phyloP scores from a whole-genome alignment of 139 green algal genomes.

The Volvox africanus region DNA sequence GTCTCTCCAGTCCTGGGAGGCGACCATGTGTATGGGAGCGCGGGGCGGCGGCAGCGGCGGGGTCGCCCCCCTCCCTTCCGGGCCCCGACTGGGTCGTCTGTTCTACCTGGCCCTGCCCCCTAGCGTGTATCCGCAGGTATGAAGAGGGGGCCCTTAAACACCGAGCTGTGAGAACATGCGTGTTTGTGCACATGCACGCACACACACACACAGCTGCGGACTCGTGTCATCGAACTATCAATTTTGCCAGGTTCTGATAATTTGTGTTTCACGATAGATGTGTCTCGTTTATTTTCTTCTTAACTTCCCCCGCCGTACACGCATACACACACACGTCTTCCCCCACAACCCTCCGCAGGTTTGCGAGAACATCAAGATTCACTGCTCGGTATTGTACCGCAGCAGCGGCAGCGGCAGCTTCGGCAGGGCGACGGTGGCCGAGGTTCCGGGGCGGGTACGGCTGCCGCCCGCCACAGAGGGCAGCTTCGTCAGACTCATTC shows the following conservation, averaged over 20 bases:
- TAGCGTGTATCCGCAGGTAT: constrained; percentile 92
- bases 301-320: not conserved
- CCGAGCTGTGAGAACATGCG: too few relatives aligned
- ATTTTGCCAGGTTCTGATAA: too few relatives aligned
- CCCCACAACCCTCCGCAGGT: constrained; percentile 15
- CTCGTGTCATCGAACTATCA: too few relatives aligned
- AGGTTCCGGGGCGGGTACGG: not conserved
- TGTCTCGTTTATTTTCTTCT: too few relatives aligned
- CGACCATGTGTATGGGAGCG: constrained; percentile 6
- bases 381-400: constrained; percentile 23
- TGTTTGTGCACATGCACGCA: not conserved
- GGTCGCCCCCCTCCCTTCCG: not conserved
- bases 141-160: not conserved
- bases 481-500: constrained; percentile 78
- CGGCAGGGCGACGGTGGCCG: not conserved
- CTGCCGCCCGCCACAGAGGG: not conserved
- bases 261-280: too few relatives aligned
- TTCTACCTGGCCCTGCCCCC: constrained; percentile 98
- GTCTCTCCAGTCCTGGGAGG: constrained; percentile 69
- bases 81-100: constrained; percentile 73
- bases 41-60: not conserved
- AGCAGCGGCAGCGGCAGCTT: not conserved
- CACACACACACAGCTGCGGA: not conserved
- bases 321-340: not conserved
- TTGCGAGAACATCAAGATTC: constrained; percentile 16